Evolutionary conservation across 441 rosid genomes (phyloP), one percentile per base, ranked within the genome.

Genomic region (Geranium incanum): DNA sequence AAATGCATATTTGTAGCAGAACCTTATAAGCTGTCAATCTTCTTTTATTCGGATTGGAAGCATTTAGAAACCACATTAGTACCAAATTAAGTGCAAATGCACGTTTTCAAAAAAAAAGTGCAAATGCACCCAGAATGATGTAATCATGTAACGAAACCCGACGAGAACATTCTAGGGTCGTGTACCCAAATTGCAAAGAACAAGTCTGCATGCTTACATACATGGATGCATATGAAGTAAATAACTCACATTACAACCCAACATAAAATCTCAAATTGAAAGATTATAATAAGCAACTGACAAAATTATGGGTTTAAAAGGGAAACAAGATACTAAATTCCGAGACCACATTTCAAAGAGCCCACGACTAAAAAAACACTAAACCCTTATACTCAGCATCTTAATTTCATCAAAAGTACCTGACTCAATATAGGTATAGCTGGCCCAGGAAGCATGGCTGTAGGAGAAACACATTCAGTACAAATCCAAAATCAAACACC

Each of bases 371-470:
- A 6, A 43, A 43, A 43, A 43, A 7, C 1, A 43, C 2, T 6
- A 7, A 6, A 43, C 50, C 36, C 12, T 60, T 60, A 1, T 60
- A 6, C 66, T 60, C 66, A 8, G 66, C 66, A 60, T 60, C 28
- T 52, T 52, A 6, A 15, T 15, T 1, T 62, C 63, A 16, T 16
- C 64, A 57, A 78, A 74, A 13, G 62, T 9, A 92, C 93, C 95
- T 93, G 98, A 81, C 76, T 86, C 80, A 90, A 65, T 74, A 93
- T 76, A 0, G 98, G 97, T 70, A 93, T 89, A 66, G 89, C 84
- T 4, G 97, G 98, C 79, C 98, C 97, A n/a, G 98, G 97, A 72
- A 93, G 92, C 84, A 90, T 80, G 41, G 92, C 97, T 90, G 89
- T 72, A 71, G 37, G 72, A 71, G 19, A 77, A 3, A 79, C 66